Conservation (phyloP, 1,284 basidiomycete species). For the Cryptococcus sp. region DNA sequence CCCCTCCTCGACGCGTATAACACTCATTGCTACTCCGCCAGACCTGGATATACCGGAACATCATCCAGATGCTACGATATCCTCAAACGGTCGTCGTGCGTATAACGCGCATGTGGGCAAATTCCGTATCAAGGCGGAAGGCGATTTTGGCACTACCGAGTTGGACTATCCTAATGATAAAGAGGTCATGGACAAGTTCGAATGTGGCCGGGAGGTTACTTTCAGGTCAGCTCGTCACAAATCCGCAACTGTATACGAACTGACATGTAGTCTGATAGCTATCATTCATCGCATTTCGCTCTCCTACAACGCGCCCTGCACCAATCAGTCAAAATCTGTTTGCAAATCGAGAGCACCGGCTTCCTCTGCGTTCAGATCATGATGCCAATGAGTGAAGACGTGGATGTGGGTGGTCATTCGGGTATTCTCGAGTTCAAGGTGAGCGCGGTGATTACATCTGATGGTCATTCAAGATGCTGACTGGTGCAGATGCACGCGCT, state of each 20-base stretch:
- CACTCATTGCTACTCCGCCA: constrained; percentile 73
- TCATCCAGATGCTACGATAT: constrained; percentile 19
- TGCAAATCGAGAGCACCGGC: constrained; percentile 78
- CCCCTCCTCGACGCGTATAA: constrained; percentile 75
- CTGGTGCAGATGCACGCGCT: constrained; percentile 42
- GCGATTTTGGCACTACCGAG: constrained; percentile 81
- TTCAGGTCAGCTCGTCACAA: constrained; percentile 63
- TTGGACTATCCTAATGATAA: constrained; percentile 91
- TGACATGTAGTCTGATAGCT: constrained; percentile 58
- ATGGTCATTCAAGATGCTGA: neutral
- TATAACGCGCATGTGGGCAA: constrained; percentile 56
- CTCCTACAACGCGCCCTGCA: constrained; percentile 72
- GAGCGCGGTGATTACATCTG: constrained; percentile 39
- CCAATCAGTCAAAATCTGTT: constrained; percentile 77
- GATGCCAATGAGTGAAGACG: constrained; percentile 60
- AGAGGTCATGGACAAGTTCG: constrained; percentile 84
- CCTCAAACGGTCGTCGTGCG: constrained; percentile 21
- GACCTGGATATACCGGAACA: constrained; percentile 42
- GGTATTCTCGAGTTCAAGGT: constrained; percentile 84
- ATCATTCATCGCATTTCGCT: constrained; percentile 72
- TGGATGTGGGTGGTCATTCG: constrained; percentile 56
- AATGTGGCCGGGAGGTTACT: constrained; percentile 66
- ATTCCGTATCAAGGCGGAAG: constrained; percentile 73
- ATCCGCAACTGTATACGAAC: neutral
- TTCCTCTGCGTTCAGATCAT: constrained; percentile 82